Conservation (phyloP, 164 flowering plant species). For the Santalum album region DNA sequence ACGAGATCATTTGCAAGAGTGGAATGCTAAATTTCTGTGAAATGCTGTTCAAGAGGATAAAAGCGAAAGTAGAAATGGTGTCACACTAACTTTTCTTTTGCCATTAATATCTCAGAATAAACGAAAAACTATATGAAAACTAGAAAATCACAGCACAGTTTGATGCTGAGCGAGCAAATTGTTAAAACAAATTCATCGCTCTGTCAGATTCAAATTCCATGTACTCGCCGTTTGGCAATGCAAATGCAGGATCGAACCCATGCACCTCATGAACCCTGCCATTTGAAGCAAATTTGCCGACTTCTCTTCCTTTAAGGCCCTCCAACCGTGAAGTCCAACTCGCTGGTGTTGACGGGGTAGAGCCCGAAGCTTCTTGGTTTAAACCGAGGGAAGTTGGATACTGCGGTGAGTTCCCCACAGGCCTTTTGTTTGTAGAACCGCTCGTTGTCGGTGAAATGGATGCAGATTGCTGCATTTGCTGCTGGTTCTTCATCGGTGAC, state of each 20-base stretch:
- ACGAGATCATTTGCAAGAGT: background rate
- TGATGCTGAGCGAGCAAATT: background rate
- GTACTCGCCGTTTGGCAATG: conserved; percentile 37
- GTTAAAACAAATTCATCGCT: conserved; percentile 34
- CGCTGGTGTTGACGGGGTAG: conserved; percentile 40
- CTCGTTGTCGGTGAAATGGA: conserved; percentile 50
- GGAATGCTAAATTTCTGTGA: background rate
- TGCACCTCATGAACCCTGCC: conserved; percentile 53
- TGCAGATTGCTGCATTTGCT: conserved; percentile 46
- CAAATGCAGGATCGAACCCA: conserved; percentile 31
- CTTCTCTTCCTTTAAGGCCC: conserved; percentile 40
- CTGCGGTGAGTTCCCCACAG: conserved; percentile 57
- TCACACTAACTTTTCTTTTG: too few relatives aligned
- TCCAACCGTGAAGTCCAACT: conserved; percentile 63
- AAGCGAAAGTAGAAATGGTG: background rate
- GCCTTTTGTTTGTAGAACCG: conserved; percentile 46
- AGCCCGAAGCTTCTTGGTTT: conserved; percentile 67
- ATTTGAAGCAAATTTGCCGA: conserved; percentile 25
- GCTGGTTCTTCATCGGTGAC: conserved; percentile 94
- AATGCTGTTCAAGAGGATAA: background rate
- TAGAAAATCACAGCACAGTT: background rate
- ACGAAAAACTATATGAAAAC: background rate
- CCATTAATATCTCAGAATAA: background rate
- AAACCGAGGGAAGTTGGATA: conserved; percentile 23
- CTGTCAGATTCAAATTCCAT: conserved; percentile 53